Evolutionary conservation across 73 alveolate genomes (phyloP), one percentile per base, ranked within the genome.

Genomic region (Effrenium voratum): DNA sequence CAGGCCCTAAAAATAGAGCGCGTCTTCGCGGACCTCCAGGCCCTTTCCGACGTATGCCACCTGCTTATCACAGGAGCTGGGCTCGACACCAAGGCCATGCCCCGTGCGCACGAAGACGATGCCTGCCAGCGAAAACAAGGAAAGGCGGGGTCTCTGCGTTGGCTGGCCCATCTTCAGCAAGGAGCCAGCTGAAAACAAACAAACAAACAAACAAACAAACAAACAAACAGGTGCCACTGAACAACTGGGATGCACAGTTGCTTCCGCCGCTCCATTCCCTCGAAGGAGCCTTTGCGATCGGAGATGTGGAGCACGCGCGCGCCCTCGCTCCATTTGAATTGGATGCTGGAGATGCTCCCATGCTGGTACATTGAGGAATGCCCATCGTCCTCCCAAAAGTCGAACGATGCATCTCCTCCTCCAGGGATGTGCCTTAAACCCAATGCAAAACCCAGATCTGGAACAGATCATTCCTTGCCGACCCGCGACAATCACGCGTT

Each of bases 341-440:
- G 66, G 90, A 44, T 79, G 46, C 28, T 44, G n/a, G 90, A 79
- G 45, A 45, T 45, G 45, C 70, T 79, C 13, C 93, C 93, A 30
- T 30, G 22, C 38, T 38, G 95, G 76, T 87, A 87, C 84, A 41
- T 87, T 34, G 95, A 59, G 13, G 95, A 87, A 28, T 70, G 55
- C 3, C 95, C 95, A 44, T 87, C 95, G 15, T 87, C 95, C 47
- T 87, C 95, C 24, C 59, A 87, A n/a, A n/a, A n/a, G n/a, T n/a
- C n/a, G n/a, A n/a, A n/a, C n/a, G n/a, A n/a, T n/a, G n/a, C n/a
- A n/a, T n/a, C n/a, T n/a, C n/a, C n/a, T n/a, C n/a, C n/a, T n/a
- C n/a, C n/a, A n/a, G n/a, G n/a, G n/a, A n/a, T n/a, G n/a, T n/a
- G n/a, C n/a, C n/a, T n/a, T n/a, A n/a, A n/a, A n/a, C n/a, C n/a